Evolutionary conservation across 352 stramenopile genomes (phyloP).

Genomic region (Phytopythium chamaehyphon): DNA sequence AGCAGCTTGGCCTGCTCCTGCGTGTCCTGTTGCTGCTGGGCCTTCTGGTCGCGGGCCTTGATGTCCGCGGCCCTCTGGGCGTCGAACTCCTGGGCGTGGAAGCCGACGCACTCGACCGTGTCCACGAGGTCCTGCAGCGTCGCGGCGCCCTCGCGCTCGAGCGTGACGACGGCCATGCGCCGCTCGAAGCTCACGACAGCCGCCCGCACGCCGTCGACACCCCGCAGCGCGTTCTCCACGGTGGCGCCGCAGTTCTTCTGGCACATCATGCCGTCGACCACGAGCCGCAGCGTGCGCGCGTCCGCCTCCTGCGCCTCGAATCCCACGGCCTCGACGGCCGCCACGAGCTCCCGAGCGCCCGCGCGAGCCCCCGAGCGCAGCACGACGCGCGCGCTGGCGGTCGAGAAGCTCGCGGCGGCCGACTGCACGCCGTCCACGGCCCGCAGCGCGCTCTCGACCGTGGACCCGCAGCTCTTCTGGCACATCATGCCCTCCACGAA

Average conservation of each 20-base stretch:
- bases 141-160: conserved; percentile 36
- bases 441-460: conserved; percentile 74
- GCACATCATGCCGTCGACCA: conserved; percentile 93
- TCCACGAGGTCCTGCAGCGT: conserved; percentile 66
- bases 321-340: conserved; percentile 72
- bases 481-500: conserved; percentile 93
- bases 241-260: conserved; percentile 95
- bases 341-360: conserved; percentile 45
- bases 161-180: conserved; percentile 53
- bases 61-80: conserved; percentile 46
- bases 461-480: conserved; percentile 94
- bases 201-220: conserved; percentile 63
- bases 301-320: conserved; percentile 51
- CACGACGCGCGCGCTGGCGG: conserved; percentile 55
- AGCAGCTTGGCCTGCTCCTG: conserved; percentile 27
- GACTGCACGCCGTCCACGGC: conserved; percentile 59
- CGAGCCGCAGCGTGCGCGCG: conserved; percentile 40
- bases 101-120: conserved; percentile 76
- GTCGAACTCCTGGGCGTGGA: conserved; percentile 55
- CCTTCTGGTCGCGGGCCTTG: conserved; percentile 38
- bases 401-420: conserved; percentile 63
- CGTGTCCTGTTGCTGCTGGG: conserved; percentile 22
- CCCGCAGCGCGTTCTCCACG: conserved; percentile 80
- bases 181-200: conserved; percentile 76
- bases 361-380: conserved; percentile 35